Conservation (phyloP, 352 stramenopile genomes). For the Phytopythium montanum region DNA sequence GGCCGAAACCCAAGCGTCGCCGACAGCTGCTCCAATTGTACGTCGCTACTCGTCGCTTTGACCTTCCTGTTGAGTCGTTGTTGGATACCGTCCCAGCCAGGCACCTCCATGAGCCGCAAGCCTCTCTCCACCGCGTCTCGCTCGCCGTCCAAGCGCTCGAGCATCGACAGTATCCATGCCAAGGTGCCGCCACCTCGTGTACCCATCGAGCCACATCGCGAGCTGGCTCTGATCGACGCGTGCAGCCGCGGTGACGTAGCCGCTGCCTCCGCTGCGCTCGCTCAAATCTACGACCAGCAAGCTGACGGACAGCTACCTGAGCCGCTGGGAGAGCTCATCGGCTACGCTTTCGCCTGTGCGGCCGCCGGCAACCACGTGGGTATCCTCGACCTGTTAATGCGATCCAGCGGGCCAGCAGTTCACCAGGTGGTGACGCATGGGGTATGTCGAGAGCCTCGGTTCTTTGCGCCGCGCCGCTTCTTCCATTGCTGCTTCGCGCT, state of each 20-base stretch:
- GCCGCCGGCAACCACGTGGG: constrained; percentile 10
- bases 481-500: constrained; percentile 34
- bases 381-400: constrained; percentile 10
- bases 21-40: neutral
- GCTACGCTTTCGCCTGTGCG: constrained; percentile 14
- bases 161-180: neutral
- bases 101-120: neutral
- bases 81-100: neutral
- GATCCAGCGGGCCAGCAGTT: constrained; percentile 3
- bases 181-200: neutral
- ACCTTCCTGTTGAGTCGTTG: no score
- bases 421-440: constrained; percentile 22
- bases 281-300: neutral
- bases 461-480: constrained; percentile 20
- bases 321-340: constrained; percentile 18
- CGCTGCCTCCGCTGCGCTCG: neutral
- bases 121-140: neutral
- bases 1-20: neutral
- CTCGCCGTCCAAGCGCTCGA: neutral
- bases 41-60: neutral
- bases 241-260: neutral
- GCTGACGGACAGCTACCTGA: neutral
- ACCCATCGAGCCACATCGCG: neutral
- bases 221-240: constrained; percentile 1
- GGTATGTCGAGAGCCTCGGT: constrained; percentile 26